Evolutionary conservation across 208 protist species (phyloP).

Genomic region (Leishmania braziliensis): DNA sequence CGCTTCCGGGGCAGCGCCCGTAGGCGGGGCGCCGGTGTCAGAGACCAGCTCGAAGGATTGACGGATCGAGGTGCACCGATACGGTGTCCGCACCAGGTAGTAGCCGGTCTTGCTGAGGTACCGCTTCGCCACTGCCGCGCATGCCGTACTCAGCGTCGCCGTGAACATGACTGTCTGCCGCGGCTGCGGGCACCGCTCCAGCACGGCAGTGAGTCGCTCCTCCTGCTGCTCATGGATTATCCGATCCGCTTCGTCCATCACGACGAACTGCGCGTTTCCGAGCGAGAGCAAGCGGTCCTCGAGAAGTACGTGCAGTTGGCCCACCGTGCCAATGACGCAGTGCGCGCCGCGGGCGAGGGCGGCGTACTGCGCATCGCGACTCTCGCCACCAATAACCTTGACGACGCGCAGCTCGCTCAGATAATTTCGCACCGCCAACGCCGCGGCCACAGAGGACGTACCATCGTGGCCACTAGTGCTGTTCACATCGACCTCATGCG

Average conservation of each 20-base stretch:
- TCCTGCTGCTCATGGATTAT: conserved; percentile 94
- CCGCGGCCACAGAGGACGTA: background rate
- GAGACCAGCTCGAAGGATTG: conserved; percentile 80
- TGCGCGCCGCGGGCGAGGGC: conserved; percentile 58
- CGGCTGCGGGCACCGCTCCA: conserved; percentile 77
- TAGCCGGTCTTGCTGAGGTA: conserved; percentile 72
- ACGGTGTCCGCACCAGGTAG: conserved; percentile 64
- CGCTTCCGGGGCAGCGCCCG: conserved; percentile 1
- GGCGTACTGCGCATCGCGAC: conserved; percentile 55
- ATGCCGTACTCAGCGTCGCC: conserved; percentile 91
- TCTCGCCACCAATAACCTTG: conserved; percentile 79
- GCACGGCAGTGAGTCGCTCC: conserved; percentile 89
- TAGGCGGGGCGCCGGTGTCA: background rate
- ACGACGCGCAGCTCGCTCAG: conserved; percentile 70
- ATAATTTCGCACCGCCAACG: conserved; percentile 29
- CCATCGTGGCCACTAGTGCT: background rate
- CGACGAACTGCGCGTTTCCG: conserved; percentile 74
- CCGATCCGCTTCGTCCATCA: conserved; percentile 98
- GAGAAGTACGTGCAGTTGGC: conserved; percentile 72
- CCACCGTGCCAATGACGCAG: conserved; percentile 85
- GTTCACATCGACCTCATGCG: conserved; percentile 5
- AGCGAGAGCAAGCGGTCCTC: conserved; percentile 69
- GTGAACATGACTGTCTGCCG: conserved; percentile 96
- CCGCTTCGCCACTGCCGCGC: conserved; percentile 56
- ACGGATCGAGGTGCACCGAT: conserved; percentile 62